Percentiles rank a stretch among this genome's conserved stretches.
Conservation (phyloP, 2,329 filamentous ascomycete species). For the Dothidotthia symphoricarpi region DNA sequence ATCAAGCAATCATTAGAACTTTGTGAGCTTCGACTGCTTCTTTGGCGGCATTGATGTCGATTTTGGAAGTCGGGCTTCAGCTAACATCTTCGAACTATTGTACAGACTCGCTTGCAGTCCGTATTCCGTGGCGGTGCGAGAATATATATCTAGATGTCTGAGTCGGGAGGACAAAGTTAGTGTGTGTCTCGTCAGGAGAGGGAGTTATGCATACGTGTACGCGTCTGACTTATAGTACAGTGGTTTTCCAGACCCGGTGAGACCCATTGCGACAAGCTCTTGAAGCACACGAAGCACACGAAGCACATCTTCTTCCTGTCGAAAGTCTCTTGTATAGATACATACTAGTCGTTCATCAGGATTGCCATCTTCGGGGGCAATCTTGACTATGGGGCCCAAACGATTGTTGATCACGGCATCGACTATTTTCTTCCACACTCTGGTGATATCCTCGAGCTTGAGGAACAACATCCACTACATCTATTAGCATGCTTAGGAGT, state of each 20-base stretch:
- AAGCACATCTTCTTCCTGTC: constrained; percentile 64
- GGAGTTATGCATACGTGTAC: constrained; percentile 37
- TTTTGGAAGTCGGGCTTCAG: constrained; percentile 11
- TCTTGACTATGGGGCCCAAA: constrained; percentile 72
- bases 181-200: too few species aligned
- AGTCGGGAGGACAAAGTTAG: too few species aligned
- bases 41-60: constrained; percentile 8
- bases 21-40: constrained; percentile 7
- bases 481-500: constrained; percentile 7
- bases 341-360: constrained; percentile 57
- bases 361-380: constrained; percentile 56
- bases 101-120: constrained; percentile 46
- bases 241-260: constrained; percentile 51
- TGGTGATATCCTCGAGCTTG: constrained; percentile 54
- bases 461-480: constrained; percentile 73
- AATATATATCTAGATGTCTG: constrained; percentile 41
- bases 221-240: constrained; percentile 79
- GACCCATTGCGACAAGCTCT: constrained; percentile 50
- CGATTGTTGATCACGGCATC: constrained; percentile 65
- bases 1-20: too few species aligned
- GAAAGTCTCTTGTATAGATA: constrained; percentile 75
- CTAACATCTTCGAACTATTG: constrained; percentile 41
- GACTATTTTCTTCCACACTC: constrained; percentile 65
- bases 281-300: constrained; percentile 64
- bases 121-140: constrained; percentile 39